Evolutionary conservation across 2,329 filamentous ascomycete genomes (phyloP), one percentile per base, ranked within the genome.

Genomic region (Aspergillus fructus): DNA sequence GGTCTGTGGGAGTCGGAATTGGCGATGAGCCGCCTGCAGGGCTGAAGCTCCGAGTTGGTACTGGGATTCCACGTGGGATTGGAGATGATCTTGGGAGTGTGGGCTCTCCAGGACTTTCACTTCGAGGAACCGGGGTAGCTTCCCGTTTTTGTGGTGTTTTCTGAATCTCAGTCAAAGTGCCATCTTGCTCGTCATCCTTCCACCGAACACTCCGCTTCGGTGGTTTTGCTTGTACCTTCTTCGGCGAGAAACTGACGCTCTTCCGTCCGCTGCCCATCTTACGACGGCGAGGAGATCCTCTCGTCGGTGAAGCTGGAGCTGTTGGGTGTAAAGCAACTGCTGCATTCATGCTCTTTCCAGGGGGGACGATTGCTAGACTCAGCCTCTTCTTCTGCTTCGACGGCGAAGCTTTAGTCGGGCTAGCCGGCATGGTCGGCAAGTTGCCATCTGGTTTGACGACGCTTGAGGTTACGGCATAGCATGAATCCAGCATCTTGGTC

Each of bases 391-490:
- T 81, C 62, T 89, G 84, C 76, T 92, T 93, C 0, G 91, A 89
- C 2, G 92, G 66, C 19, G 63, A 96, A 19, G 90, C 79, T 65
- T 87, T 88, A 9, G 81, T 84, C 3, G 91, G 89, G 6, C 90
- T 85, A 63, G 91, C 80, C 57, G 93, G 74, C 39, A 75, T 64
- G 40, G 74, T 67, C 30, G 76, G 70, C 53, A 87, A 75, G 54
- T 79, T 83, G 19, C 91, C 91, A 66, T 97, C 93, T 2, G 93
- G 92, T 71, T 96, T 96, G 72, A 99, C 89, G 24, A 97, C 85
- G 66, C 96, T 91, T 0, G 90, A 87, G 6, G 88, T 85, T 0
- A 90, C 87, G 24, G 85, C 83, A 43, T 86, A 88, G 56, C 92
- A 93, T 3, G 85, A 85, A 58, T 91, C 86, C 15, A 97, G 81